Evolutionary conservation across 2,329 filamentous ascomycete genomes (phyloP).

Genomic region (Tolypocladium cylindrosporum): DNA sequence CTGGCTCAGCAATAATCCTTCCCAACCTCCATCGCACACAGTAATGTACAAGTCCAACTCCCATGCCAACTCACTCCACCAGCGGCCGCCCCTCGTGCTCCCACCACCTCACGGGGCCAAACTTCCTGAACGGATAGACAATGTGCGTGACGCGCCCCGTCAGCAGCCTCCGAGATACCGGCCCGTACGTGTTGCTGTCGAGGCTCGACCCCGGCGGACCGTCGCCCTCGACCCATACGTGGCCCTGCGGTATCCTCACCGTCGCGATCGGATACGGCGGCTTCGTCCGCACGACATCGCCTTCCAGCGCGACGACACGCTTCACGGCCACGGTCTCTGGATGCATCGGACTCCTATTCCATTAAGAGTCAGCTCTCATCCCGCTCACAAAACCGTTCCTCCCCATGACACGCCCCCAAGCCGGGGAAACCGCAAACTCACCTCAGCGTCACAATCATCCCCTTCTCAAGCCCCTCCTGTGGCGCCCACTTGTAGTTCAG

Average conservation of each 20-base stretch:
- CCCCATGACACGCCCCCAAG: background rate
- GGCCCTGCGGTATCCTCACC: constrained; percentile 65
- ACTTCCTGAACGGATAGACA: constrained; percentile 55
- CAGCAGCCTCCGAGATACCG: constrained; percentile 65
- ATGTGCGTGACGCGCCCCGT: constrained; percentile 65
- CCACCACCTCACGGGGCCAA: constrained; percentile 48
- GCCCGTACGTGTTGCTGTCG: constrained; percentile 88
- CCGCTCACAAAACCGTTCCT: background rate
- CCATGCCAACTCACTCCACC: background rate
- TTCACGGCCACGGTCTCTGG: constrained; percentile 68
- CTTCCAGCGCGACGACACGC: constrained; percentile 69
- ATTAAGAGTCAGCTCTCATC: background rate
- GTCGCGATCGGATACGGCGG: constrained; percentile 45
- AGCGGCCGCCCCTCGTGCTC: constrained; percentile 29
- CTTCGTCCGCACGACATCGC: constrained; percentile 63
- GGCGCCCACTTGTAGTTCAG: constrained; percentile 50
- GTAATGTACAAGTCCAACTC: background rate
- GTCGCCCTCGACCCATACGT: constrained; percentile 95
- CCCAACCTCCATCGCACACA: background rate
- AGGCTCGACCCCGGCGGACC: constrained; percentile 57
- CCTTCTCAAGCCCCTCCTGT: constrained; percentile 49
- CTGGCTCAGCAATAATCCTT: background rate
- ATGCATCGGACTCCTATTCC: constrained; percentile 56
- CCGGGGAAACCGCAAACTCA: constrained; percentile 20
- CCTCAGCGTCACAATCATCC: constrained; percentile 68